Evolutionary conservation across 176 grass and related monocot species (phyloP), one percentile per base, ranked within the genome.

Genomic region (Pontederia crassipes): DNA sequence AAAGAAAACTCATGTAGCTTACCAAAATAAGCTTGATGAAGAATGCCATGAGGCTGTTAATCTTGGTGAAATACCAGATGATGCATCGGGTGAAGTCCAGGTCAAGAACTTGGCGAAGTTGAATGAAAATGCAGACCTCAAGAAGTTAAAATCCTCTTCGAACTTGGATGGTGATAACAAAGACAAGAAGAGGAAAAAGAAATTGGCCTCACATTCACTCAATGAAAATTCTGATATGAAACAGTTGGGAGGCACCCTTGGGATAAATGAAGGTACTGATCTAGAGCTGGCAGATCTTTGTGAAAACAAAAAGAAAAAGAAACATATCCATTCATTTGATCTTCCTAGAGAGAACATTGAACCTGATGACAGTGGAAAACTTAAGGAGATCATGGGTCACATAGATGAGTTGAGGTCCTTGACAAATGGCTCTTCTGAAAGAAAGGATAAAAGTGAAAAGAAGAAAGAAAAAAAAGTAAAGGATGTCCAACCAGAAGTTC

Each of bases 171-270:
- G 2, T 52, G 81, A 83, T 61, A 65, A 52, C 8, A 85, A 79
- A 27, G 82, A 80, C 35, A 85, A 80, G 78, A 85, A 69, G 69
- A 59, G 65, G 16, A 82, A 78, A 62, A 75, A 81, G 20, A 91
- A 87, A 67, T 75, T 60, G 59, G 62, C 4, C 10, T 45, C 20
- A 54, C 52, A 17, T 12, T 72, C 72, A 8, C 32, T 46, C 12
- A 17, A 0, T 2, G 64, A 15, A n/a, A 52, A 17, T 40, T 29
- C 12, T 53, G 50, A 54, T 45, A 53, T 18, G n/a, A 68, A 10
- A 17, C 51, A 70, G 29, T 35, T 54, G 51, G 65, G 17, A 46
- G 52, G 35, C 28, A 45, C 10, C 18, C 50, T 4, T 12, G 29
- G 11, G 28, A 29, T 1, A 55, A 15, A 0, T 35, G 52, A 35